Evolutionary conservation across 2,329 filamentous ascomycete species (phyloP).

Genomic region (Ophiostoma sp.): DNA sequence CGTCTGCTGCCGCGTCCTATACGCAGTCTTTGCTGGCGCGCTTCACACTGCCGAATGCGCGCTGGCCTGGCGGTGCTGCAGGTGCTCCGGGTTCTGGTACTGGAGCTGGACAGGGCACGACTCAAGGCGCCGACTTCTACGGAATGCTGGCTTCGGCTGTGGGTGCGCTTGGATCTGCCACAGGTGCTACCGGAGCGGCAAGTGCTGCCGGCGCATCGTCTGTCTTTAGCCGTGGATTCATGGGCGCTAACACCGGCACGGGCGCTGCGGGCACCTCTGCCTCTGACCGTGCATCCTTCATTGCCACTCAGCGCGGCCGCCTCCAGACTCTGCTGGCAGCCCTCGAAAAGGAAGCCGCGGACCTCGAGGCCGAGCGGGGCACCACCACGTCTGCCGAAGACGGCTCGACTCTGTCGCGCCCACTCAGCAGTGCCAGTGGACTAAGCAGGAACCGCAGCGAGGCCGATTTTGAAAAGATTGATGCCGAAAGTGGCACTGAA

Average conservation of each 20-base stretch:
- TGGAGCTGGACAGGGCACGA: neutral
- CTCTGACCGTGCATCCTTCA: conserved; percentile 64
- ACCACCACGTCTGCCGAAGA: neutral
- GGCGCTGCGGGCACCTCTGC: conserved; percentile 30
- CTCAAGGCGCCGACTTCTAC: conserved; percentile 61
- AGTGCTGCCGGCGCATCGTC: conserved; percentile 34
- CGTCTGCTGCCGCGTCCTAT: conserved; percentile 50
- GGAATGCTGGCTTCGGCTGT: conserved; percentile 70
- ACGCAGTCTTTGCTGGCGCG: conserved; percentile 77
- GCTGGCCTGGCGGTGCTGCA: conserved; percentile 43
- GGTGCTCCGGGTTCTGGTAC: neutral
- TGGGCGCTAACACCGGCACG: conserved; percentile 26
- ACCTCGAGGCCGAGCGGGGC: conserved; percentile 38
- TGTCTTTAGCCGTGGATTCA: conserved; percentile 30
- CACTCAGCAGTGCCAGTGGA: conserved; percentile 54
- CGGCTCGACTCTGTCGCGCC: conserved; percentile 21
- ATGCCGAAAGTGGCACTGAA: conserved; percentile 63
- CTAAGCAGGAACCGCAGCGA: conserved; percentile 81
- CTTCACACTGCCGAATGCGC: conserved; percentile 73
- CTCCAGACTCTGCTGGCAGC: conserved; percentile 69
- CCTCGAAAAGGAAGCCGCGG: conserved; percentile 71
- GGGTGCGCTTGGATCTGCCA: conserved; percentile 48
- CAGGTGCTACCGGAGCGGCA: conserved; percentile 27
- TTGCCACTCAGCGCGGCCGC: conserved; percentile 72
- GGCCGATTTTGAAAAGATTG: conserved; percentile 78